Evolutionary conservation across 176 grass and related monocot species (phyloP), one percentile per base, ranked within the genome.

Genomic region (Elymus sibiricus): DNA sequence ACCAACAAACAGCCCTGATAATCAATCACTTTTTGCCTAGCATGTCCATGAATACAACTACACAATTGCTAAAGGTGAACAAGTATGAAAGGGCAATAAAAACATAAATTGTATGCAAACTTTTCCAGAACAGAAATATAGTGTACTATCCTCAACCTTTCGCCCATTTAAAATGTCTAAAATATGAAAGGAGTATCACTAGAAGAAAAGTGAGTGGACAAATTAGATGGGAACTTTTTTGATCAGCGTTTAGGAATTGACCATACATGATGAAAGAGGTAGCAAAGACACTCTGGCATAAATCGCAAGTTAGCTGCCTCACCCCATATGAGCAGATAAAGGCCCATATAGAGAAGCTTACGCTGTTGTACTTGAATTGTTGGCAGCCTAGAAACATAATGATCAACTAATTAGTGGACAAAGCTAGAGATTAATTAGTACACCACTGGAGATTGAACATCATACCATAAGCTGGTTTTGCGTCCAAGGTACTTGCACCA

Each of bases 281-380:
- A 97, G 90, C 90, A 94, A 83, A 94, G 86, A 78, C 92, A 97
- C 81, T 94, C 92, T 13, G 90, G 95, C n/a, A n/a, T n/a, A n/a
- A n/a, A n/a, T n/a, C n/a, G 92, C 59, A 97, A 77, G 51, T 94
- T 97, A 83, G 92, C 95, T 14, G 92, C 92, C 76, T 97, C 95
- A 26, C 95, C 95, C 95, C 92, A 97, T 39, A 97, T 97, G 68
- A 98, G 95, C 84, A 98, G 88, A 89, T 98, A 98, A 80, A 95
- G 91, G 17, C 93, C 95, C 91, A 95, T 98, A 79, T 98, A 98
- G 26, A 98, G 87, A 79, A 98, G 89, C 83, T 98, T 98, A 29
- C 95, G 88, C 49, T 98, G 95, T 77, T 98, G 95, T 66, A 95
- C 91, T 79, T 94, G 91, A 75, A 98, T 95, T 81, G 95, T 94